A percentile compares a stretch with the other conserved stretches of the same genome.
Evolutionary conservation across 202 grass and related monocot genomes (phyloP).

Genomic region (Brachypodium distachyon): DNA sequence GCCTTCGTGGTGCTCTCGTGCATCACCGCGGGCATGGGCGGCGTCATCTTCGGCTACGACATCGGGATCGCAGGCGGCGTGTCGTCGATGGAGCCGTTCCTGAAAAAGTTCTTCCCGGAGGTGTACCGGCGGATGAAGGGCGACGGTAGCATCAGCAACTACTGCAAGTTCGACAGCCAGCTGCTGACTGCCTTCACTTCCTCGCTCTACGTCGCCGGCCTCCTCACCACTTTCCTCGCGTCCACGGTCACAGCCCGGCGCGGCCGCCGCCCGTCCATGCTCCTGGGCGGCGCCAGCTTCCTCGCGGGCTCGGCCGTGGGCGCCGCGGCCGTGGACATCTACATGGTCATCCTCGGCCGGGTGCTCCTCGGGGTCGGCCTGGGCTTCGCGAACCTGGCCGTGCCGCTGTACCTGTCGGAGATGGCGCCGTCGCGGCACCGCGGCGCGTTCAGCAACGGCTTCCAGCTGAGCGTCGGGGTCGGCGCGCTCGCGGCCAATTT

Average conservation of each 20-base stretch:
- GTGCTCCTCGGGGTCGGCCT: slow-evolving; percentile 62
- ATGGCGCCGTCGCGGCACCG: slow-evolving; percentile 59
- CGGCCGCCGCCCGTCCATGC: slow-evolving; percentile 48
- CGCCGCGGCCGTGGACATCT: slow-evolving; percentile 33
- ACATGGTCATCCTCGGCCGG: slow-evolving; percentile 55
- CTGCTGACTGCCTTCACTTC: slow-evolving; percentile 75
- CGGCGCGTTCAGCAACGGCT: slow-evolving; percentile 58
- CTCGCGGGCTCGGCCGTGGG: slow-evolving; percentile 27
- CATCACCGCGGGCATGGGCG: no score
- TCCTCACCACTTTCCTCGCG: slow-evolving; percentile 45
- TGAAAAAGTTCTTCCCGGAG: no score
- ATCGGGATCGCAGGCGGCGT: no score
- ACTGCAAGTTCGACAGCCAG: slow-evolving; percentile 94
- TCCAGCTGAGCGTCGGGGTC: slow-evolving; percentile 49
- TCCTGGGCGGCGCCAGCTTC: slow-evolving; percentile 58
- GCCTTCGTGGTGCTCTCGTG: no score
- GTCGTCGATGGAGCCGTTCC: no score
- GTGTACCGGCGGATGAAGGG: no score
- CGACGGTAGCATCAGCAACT: no score
- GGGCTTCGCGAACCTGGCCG: slow-evolving; percentile 61
- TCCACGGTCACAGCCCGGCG: no score
- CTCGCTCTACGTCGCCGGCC: slow-evolving; percentile 62
- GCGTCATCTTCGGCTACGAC: no score
- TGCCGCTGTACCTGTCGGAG: slow-evolving; percentile 70
- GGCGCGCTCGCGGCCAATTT: slow-evolving; percentile 44